Conservation (phyloP, 2,329 filamentous ascomycete species). For the Venturia nashicola region DNA sequence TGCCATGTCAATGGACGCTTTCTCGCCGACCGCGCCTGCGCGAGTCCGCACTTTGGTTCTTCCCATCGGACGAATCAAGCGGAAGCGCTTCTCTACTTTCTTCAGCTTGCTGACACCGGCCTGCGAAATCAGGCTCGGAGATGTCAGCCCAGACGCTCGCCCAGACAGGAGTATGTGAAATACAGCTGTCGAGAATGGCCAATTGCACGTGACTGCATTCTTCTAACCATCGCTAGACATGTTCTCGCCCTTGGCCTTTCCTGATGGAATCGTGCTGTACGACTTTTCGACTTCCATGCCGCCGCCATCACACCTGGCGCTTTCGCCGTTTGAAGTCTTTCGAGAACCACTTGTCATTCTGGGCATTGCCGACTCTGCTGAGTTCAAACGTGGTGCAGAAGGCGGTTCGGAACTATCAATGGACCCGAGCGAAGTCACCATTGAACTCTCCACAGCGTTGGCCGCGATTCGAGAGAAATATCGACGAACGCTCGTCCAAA, state of each 20-base stretch:
- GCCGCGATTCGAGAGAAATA: conserved; percentile 60
- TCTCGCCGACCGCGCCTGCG: conserved; percentile 83
- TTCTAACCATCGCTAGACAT: conserved; percentile 51
- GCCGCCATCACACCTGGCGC: conserved; percentile 63
- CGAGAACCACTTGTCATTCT: conserved; percentile 74
- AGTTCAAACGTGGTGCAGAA: conserved; percentile 35
- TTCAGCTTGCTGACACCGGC: conserved; percentile 66
- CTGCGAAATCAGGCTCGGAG: conserved; percentile 70
- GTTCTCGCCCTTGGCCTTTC: conserved; percentile 86
- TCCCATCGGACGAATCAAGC: conserved; percentile 75
- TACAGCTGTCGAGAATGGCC: conserved; percentile 14
- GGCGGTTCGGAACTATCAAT: conserved; percentile 1
- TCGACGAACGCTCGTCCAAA: conserved; percentile 64
- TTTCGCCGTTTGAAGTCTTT: conserved; percentile 84
- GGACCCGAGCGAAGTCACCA: conserved; percentile 18
- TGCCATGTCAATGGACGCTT: conserved; percentile 71
- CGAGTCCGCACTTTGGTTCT: conserved; percentile 79
- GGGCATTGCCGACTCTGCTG: conserved; percentile 70
- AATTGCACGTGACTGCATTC: not conserved
- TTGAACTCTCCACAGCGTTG: conserved; percentile 46
- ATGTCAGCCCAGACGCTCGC: conserved; percentile 73
- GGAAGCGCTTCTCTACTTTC: conserved; percentile 67
- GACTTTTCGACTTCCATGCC: conserved; percentile 72
- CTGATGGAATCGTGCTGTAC: conserved; percentile 75
- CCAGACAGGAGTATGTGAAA: conserved; percentile 65